Conservation (phyloP, 192 early-diverging fungal genomes). For the Podochytrium sp. region DNA sequence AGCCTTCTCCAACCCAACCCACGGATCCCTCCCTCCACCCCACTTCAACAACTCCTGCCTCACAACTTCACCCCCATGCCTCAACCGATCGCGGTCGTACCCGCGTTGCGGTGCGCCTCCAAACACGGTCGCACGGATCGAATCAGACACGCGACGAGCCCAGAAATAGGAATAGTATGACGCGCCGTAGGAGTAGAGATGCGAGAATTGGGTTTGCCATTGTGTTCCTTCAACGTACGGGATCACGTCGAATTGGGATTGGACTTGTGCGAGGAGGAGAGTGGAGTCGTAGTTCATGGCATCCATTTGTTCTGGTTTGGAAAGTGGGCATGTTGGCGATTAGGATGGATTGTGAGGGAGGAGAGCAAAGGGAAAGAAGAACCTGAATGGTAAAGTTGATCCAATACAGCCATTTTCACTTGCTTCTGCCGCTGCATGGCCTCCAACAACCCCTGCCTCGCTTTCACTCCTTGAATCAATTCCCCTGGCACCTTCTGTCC, state of each 20-base stretch:
- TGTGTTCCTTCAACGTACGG: slow-evolving; percentile 71
- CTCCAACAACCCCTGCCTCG: slow-evolving; percentile 57
- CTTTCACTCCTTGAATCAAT: slow-evolving; percentile 18
- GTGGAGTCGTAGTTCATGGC: slow-evolving; percentile 57
- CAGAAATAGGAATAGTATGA: slow-evolving; percentile 96
- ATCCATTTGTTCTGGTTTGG: background rate
- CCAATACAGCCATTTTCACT: slow-evolving; percentile 88
- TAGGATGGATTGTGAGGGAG: slow-evolving; percentile 24
- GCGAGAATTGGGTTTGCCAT: slow-evolving; percentile 92
- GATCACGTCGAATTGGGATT: slow-evolving; percentile 67
- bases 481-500: slow-evolving; percentile 59
- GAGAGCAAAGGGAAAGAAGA: too few species aligned
- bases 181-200: slow-evolving; percentile 89
- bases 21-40: slow-evolving; percentile 95
- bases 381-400: slow-evolving; percentile 81
- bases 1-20: slow-evolving; percentile 57
- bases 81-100: slow-evolving; percentile 40
- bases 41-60: slow-evolving; percentile 77
- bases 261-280: slow-evolving; percentile 60
- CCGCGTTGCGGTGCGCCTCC: slow-evolving; percentile 62
- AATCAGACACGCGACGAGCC: slow-evolving; percentile 77
- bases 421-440: slow-evolving; percentile 85
- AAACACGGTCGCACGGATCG: slow-evolving; percentile 78
- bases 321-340: background rate
- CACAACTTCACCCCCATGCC: slow-evolving; percentile 60